Evolutionary conservation across 176 grass and related monocot genomes (phyloP), one percentile per base, ranked within the genome.

Genomic region (Aechmea fasciata): DNA sequence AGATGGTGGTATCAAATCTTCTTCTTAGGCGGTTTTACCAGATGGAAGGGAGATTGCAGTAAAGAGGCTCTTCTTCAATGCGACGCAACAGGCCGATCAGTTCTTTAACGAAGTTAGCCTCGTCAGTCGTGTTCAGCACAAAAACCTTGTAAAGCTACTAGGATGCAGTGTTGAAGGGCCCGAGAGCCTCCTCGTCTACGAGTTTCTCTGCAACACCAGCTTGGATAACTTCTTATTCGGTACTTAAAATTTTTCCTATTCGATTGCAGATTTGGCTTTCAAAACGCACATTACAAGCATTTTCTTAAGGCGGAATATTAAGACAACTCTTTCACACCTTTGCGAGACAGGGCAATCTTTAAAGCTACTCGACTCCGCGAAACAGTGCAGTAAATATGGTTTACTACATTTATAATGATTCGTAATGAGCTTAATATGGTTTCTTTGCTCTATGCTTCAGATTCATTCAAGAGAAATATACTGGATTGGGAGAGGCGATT

Each of bases 201-300:
- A 96, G 71, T 96, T 83, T 83, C 85, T 96, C 52, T 85, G 91
- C 87, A 96, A 90, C 75, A 96, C 87, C 62, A 90, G 91, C 69
- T 83, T 90, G n/a, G 91, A 96, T 59, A 80, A 90, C 72, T 90
- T 83, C 70, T 71, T 96, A 9, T 96, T 96, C 23, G 87, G 91
- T 90, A 85, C 9, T 59, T 15, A 2, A 2, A 9, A n/a, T n/a
- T 20, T 24, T 47, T 2, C n/a, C 19, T 9, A 20, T 19, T 59
- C 19, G 55, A 59, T 59, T 59, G 55, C 20, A 3, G 10, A 7
- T 59, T 59, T 0, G n/a, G 10, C 20, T 59, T 59, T 3, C 5
- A 20, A 59, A 10, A 59, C 10, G 15, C 55, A 18, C 10, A 59
- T 59, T 17, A 18, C n/a, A 6, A 59, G n/a, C 3, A 33, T 33